These are phyloP conservation scores for Dacryopinax primogenitus DNA, from an alignment of 768 basidiomycete species.

Conservation along the genomic window DNA sequence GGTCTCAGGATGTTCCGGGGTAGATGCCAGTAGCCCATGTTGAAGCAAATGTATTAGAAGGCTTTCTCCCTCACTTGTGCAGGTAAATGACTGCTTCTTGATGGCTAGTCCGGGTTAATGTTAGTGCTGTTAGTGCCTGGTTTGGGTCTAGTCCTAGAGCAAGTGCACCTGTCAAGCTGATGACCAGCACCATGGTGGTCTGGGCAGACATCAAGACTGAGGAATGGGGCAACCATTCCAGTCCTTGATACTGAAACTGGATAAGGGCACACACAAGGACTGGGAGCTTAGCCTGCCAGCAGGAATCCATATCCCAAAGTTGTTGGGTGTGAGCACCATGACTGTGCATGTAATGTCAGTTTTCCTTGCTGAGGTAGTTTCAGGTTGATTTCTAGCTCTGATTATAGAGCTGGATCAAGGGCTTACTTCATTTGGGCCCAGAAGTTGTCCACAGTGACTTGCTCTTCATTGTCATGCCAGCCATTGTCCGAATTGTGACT, in stretches of 20 bases:
- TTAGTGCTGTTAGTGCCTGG: background rate
- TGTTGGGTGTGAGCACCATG: background rate
- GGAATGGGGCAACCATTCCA: background rate
- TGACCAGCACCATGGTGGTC: background rate
- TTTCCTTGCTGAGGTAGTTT: background rate
- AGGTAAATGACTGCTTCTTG: background rate
- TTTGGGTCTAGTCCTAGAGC: background rate
- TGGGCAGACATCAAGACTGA: background rate
- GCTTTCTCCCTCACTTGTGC: background rate
- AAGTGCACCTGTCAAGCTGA: background rate
- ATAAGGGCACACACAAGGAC: background rate
- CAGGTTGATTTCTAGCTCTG: background rate
- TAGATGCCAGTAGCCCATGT: background rate
- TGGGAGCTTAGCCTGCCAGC: background rate
- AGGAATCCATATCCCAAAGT: background rate
- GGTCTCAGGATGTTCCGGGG: background rate
- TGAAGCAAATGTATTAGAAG: background rate
- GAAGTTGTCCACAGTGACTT: background rate
- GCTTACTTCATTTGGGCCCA: background rate
- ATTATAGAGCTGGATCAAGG: background rate
- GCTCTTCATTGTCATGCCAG: background rate
- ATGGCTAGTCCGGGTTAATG: background rate
- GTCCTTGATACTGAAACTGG: background rate
- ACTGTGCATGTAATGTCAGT: background rate
- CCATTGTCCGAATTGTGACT: background rate